These are phyloP conservation scores for Backusella westeae DNA, from an alignment of 192 early-diverging fungal genomes.

Conservation along the genomic window DNA sequence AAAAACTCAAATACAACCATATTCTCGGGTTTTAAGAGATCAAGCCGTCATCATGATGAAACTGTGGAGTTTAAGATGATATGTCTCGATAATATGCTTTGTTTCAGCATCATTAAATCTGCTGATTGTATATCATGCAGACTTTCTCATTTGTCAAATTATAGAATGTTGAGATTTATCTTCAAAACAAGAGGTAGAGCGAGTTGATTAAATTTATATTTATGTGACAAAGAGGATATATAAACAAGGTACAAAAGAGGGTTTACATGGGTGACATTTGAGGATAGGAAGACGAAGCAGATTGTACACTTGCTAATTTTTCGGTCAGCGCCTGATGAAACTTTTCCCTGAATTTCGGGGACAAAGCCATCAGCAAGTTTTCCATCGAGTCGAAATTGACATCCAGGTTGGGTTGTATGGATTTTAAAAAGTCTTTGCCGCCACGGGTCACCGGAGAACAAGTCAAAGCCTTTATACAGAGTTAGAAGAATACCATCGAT, in stretches of 20 bases:
- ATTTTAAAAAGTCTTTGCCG: not conserved
- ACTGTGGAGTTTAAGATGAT: too few species aligned
- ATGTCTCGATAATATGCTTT: too few species aligned
- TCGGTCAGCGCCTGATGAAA: conserved; percentile 34
- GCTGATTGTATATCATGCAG: too few species aligned
- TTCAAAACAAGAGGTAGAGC: too few species aligned
- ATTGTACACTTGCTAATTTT: conserved; percentile 25
- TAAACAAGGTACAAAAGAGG: too few species aligned
- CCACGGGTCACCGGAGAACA: not conserved
- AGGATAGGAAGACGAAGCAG: not conserved
- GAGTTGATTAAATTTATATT: not conserved
- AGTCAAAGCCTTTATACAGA: not conserved
- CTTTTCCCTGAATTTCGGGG: conserved; percentile 32
- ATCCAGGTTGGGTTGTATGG: conserved; percentile 9
- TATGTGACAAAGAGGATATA: not conserved
- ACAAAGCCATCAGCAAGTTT: conserved; percentile 28
- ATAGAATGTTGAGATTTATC: too few species aligned
- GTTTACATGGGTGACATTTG: not conserved
- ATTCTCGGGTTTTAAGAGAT: too few species aligned
- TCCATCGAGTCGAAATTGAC: conserved; percentile 43
- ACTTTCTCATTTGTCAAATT: too few species aligned
- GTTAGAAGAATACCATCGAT: not conserved
- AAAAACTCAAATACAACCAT: too few species aligned
- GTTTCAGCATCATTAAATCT: too few species aligned
- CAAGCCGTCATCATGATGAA: too few species aligned